phyloP scores from a whole-genome alignment of 2,329 filamentous ascomycete genomes.

The Penicillium sumatraense region DNA sequence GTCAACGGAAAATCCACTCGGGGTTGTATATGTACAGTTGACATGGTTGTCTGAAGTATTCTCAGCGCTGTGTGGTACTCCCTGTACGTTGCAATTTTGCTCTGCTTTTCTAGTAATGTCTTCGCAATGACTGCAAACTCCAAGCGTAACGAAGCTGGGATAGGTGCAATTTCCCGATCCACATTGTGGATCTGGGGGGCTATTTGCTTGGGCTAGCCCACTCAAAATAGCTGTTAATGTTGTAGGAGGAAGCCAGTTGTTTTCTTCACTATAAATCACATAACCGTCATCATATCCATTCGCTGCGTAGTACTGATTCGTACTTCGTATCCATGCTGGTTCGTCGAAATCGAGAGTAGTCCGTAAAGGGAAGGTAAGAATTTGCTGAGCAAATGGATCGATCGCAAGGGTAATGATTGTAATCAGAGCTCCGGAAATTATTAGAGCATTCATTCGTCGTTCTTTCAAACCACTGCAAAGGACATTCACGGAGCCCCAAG shows the following conservation, averaged over 20 bases:
- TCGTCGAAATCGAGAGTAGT: neutral
- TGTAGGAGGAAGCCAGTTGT: neutral
- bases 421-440: neutral
- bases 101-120: conserved; percentile 14
- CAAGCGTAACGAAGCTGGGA: conserved; percentile 17
- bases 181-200: conserved; percentile 11
- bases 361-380: neutral
- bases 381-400: neutral
- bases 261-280: too few relatives aligned
- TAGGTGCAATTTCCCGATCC: conserved; percentile 11
- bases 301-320: neutral
- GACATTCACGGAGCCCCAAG: neutral
- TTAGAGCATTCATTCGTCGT: neutral
- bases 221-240: conserved; percentile 1
- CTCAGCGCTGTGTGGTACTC: too few relatives aligned
- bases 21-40: too few relatives aligned
- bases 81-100: conserved; percentile 18
- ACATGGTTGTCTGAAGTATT: too few relatives aligned
- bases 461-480: neutral
- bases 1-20: too few relatives aligned
- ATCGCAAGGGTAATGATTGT: neutral
- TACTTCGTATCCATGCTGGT: neutral
- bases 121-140: conserved; percentile 21
- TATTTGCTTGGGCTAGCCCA: conserved; percentile 3
- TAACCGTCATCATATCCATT: too few relatives aligned